A percentile compares a stretch with the other conserved stretches of the same genome.
These are phyloP conservation scores for Beauveria brongniartii DNA, from an alignment of 2,329 filamentous ascomycete genomes.

Conservation along the genomic window DNA sequence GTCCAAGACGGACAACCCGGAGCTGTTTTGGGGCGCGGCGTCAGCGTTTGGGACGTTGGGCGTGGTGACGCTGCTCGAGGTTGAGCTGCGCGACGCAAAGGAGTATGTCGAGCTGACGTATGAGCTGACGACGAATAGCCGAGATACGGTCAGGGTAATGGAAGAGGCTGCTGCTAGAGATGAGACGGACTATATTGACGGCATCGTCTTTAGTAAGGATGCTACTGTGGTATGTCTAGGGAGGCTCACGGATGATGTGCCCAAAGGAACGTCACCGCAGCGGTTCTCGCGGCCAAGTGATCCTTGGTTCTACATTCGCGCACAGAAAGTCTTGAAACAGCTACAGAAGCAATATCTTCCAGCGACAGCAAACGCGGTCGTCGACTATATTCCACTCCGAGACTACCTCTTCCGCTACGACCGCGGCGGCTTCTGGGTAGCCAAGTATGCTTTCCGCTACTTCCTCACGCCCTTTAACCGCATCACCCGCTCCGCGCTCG, in stretches of 20 bases:
- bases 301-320: constrained; percentile 69
- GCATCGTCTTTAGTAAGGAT: constrained; percentile 51
- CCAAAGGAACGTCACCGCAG: constrained; percentile 24
- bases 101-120: constrained; percentile 52
- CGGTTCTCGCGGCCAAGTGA: constrained; percentile 52
- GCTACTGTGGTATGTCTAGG: constrained; percentile 55
- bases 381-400: constrained; percentile 49
- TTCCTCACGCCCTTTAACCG: constrained; percentile 59
- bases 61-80: constrained; percentile 55
- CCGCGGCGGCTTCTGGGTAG: constrained; percentile 54
- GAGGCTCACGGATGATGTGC: constrained; percentile 40
- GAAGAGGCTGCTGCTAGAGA: constrained; percentile 31
- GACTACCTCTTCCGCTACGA: constrained; percentile 63
- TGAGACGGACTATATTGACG: constrained; percentile 58
- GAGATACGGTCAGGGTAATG: constrained; percentile 34
- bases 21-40: constrained; percentile 57
- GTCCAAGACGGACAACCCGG: constrained; percentile 44
- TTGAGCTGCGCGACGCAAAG: constrained; percentile 48
- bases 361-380: constrained; percentile 15
- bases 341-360: constrained; percentile 15
- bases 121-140: constrained; percentile 32
- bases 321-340: constrained; percentile 32
- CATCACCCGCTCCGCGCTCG: constrained; percentile 51
- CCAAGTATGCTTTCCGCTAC: constrained; percentile 53
- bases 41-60: constrained; percentile 60